phyloP scores from a whole-genome alignment of 73 alveolate species.

The Stentor coeruleus region DNA sequence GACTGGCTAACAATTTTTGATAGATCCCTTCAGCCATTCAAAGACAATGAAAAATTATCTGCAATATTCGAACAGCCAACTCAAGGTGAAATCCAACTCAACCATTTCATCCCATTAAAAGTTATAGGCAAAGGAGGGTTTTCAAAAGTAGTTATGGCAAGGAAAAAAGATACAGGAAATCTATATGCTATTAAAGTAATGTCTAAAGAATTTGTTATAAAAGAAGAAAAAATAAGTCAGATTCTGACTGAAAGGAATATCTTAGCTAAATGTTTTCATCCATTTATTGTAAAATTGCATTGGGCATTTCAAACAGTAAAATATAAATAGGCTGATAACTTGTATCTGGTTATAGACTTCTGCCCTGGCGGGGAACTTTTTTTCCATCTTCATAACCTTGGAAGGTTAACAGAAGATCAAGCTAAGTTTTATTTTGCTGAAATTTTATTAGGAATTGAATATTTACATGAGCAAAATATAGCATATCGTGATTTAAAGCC shows the following conservation, averaged over 20 bases:
- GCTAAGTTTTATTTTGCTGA: conserved; percentile 63
- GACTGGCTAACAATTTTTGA: neutral
- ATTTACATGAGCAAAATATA: conserved; percentile 57
- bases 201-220: conserved; percentile 52
- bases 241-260: conserved; percentile 63
- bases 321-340: too few relatives aligned
- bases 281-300: conserved; percentile 70
- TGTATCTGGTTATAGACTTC: conserved; percentile 38
- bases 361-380: conserved; percentile 67
- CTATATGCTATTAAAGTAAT: conserved; percentile 71
- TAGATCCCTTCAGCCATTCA: neutral
- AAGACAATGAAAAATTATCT: neutral
- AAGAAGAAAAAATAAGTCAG: conserved; percentile 53
- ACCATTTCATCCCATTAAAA: conserved; percentile 41
- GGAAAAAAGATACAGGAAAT: conserved; percentile 50
- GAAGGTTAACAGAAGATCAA: conserved; percentile 54
- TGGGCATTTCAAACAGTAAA: conserved; percentile 75
- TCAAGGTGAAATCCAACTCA: neutral
- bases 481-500: conserved; percentile 68
- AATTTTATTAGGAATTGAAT: conserved; percentile 56
- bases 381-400: conserved; percentile 48
- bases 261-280: conserved; percentile 48
- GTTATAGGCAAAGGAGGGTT: conserved; percentile 84
- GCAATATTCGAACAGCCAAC: neutral
- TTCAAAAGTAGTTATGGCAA: conserved; percentile 60